Conservation (phyloP, 352 stramenopile species). For the Phytopythium boreale region DNA sequence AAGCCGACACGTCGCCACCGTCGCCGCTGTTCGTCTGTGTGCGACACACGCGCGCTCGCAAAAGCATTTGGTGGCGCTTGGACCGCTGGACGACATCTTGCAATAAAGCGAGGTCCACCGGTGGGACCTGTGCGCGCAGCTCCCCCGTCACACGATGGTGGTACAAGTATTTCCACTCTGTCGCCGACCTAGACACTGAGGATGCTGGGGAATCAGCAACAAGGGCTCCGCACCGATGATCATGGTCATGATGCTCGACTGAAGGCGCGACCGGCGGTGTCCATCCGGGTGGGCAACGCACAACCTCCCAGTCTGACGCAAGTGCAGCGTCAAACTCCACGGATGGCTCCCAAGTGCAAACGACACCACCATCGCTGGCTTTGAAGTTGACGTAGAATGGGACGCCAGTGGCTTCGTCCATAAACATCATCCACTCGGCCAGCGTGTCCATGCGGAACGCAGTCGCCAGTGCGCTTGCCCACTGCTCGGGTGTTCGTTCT, state of each 20-base stretch:
- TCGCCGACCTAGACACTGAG: neutral
- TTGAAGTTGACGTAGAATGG: slow-evolving; percentile 37
- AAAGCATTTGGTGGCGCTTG: slow-evolving; percentile 53
- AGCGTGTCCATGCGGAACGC: slow-evolving; percentile 56
- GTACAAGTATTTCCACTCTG: slow-evolving; percentile 55
- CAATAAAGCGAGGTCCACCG: slow-evolving; percentile 52
- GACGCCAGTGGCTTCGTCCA: slow-evolving; percentile 47
- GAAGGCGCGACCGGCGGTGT: slow-evolving; percentile 4
- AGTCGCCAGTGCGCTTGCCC: slow-evolving; percentile 30
- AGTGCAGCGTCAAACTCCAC: slow-evolving; percentile 72
- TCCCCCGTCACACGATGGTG: slow-evolving; percentile 57
- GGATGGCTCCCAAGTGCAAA: slow-evolving; percentile 52
- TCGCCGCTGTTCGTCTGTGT: slow-evolving; percentile 33
- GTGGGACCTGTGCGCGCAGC: slow-evolving; percentile 36
- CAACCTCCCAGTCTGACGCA: slow-evolving; percentile 54
- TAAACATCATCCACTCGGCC: slow-evolving; percentile 75
- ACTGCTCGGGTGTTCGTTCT: slow-evolving; percentile 35
- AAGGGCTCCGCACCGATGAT: neutral
- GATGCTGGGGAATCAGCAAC: neutral
- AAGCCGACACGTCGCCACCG: slow-evolving; percentile 31
- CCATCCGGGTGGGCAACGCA: slow-evolving; percentile 26
- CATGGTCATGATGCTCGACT: slow-evolving; percentile 4
- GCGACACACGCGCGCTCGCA: slow-evolving; percentile 57
- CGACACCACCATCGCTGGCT: slow-evolving; percentile 12
- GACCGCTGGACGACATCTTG: slow-evolving; percentile 76